Percentiles rank a stretch among this genome's conserved stretches.
Conservation (phyloP, 2,329 filamentous ascomycete species). For the Fusarium sp. region DNA sequence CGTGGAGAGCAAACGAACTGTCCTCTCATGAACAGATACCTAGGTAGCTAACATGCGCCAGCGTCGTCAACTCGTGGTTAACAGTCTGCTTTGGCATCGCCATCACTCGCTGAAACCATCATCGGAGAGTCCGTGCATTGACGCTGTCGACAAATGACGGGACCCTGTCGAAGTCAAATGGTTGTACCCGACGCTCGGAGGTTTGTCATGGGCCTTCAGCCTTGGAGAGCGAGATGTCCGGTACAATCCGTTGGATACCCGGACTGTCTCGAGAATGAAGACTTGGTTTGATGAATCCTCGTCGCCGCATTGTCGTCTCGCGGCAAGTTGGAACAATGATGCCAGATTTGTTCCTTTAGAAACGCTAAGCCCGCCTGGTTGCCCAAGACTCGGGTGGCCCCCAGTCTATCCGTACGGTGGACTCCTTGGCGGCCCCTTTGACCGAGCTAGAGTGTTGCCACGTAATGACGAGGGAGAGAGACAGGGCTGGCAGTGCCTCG, state of each 20-base stretch:
- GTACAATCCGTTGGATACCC: conserved; percentile 2
- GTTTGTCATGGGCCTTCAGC: conserved; percentile 36
- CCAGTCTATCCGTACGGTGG: conserved; percentile 41
- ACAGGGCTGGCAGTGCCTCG: conserved; percentile 34
- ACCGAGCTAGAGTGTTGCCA: conserved; percentile 48
- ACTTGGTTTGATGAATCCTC: conserved; percentile 3
- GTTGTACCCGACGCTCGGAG: conserved; percentile 41
- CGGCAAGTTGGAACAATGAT: conserved; percentile 18
- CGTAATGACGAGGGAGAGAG: conserved; percentile 47
- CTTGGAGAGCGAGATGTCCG: conserved; percentile 1
- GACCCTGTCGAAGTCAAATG: conserved; percentile 40
- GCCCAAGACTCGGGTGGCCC: conserved; percentile 37
- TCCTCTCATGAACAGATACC: too few relatives aligned
- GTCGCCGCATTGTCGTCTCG: conserved; percentile 13
- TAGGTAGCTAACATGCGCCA: not conserved
- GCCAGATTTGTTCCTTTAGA: conserved; percentile 6
- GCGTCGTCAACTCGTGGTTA: conserved; percentile 8
- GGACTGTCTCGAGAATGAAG: conserved; percentile 1
- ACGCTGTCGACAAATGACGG: conserved; percentile 32
- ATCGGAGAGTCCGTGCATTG: conserved; percentile 38
- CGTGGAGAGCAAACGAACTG: not conserved
- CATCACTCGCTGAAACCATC: conserved; percentile 33
- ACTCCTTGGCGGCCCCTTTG: conserved; percentile 49
- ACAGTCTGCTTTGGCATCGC: conserved; percentile 7
- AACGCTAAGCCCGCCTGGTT: conserved; percentile 23